Percentiles rank a stretch among this genome's conserved stretches.
Evolutionary conservation across 169 alveolate genomes (phyloP).

Genomic region (Plasmodium cynomolgi): DNA sequence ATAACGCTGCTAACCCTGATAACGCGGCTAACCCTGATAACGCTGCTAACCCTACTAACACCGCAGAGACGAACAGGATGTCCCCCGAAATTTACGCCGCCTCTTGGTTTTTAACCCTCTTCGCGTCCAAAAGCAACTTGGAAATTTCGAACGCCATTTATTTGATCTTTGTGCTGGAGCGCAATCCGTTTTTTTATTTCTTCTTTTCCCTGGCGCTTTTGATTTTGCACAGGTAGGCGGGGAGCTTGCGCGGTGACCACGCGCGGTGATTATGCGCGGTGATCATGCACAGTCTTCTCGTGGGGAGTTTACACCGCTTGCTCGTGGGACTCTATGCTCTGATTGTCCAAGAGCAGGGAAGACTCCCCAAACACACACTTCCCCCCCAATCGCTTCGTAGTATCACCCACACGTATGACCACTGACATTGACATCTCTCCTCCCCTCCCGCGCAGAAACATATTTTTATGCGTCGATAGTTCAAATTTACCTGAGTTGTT

Average conservation of each 20-base stretch:
- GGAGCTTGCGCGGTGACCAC: no score
- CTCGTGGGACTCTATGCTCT: not conserved
- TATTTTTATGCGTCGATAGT: constrained; percentile 67
- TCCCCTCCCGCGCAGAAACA: constrained; percentile 21
- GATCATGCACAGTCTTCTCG: no score
- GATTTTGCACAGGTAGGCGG: constrained; percentile 60
- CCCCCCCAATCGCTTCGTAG: not conserved
- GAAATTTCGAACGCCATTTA: constrained; percentile 75
- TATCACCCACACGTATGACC: not conserved
- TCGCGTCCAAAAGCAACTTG: constrained; percentile 80
- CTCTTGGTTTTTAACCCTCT: constrained; percentile 83
- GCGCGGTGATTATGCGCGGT: no score
- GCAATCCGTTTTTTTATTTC: constrained; percentile 77
- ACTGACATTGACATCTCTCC: not conserved
- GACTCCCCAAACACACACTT: not conserved
- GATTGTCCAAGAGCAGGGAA: not conserved
- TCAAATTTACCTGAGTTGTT: constrained; percentile 70
- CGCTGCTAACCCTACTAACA: not conserved
- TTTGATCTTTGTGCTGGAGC: constrained; percentile 76
- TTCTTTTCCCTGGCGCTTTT: constrained; percentile 80
- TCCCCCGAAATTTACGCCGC: constrained; percentile 85
- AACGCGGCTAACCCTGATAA: not conserved
- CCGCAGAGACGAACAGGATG: constrained; percentile 76
- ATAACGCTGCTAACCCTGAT: not conserved
- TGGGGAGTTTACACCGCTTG: no score